These are phyloP conservation scores for Zygnema cylindricum DNA, from an alignment of 139 green algal genomes.

Conservation along the genomic window DNA sequence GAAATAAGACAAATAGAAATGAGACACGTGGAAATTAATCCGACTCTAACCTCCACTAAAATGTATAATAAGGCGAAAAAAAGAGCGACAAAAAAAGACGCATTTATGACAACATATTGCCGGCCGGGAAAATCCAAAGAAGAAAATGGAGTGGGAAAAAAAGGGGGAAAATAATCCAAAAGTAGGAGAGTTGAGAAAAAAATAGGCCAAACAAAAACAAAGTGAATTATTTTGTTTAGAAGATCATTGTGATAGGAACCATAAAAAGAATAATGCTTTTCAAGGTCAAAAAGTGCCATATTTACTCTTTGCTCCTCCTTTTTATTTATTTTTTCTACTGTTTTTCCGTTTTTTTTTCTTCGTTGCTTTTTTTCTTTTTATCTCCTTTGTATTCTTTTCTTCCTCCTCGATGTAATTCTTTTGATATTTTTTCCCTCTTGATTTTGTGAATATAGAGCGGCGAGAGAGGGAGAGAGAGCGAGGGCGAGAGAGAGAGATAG, in stretches of 20 bases:
- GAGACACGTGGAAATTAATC: slow-evolving; percentile 24
- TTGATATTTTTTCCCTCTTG: too few species aligned
- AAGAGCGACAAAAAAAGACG: slow-evolving; percentile 29
- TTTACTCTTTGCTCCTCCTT: too few species aligned
- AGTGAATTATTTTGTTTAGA: slow-evolving; percentile 54
- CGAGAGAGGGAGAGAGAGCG: too few species aligned
- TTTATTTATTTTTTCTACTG: too few species aligned
- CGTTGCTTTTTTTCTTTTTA: too few species aligned
- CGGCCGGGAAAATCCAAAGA: slow-evolving; percentile 11
- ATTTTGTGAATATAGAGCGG: too few species aligned
- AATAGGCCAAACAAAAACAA: slow-evolving; percentile 63
- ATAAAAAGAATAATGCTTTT: slow-evolving; percentile 59
- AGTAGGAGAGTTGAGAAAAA: slow-evolving; percentile 58
- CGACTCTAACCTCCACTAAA: slow-evolving; percentile 26
- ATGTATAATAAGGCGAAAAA: slow-evolving; percentile 52
- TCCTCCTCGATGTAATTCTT: too few species aligned
- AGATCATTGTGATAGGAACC: slow-evolving; percentile 47
- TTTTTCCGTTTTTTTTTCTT: too few species aligned
- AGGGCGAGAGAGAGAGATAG: too few species aligned
- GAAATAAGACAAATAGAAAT: slow-evolving; percentile 32
- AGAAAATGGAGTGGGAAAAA: slow-evolving; percentile 31
- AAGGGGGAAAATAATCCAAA: slow-evolving; percentile 37
- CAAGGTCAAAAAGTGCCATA: slow-evolving; percentile 35
- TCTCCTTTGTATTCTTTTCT: too few species aligned
- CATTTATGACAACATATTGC: slow-evolving; percentile 35